Evolutionary conservation across 441 rosid genomes (phyloP).

Genomic region (Pelargonium myrrhifolium): DNA sequence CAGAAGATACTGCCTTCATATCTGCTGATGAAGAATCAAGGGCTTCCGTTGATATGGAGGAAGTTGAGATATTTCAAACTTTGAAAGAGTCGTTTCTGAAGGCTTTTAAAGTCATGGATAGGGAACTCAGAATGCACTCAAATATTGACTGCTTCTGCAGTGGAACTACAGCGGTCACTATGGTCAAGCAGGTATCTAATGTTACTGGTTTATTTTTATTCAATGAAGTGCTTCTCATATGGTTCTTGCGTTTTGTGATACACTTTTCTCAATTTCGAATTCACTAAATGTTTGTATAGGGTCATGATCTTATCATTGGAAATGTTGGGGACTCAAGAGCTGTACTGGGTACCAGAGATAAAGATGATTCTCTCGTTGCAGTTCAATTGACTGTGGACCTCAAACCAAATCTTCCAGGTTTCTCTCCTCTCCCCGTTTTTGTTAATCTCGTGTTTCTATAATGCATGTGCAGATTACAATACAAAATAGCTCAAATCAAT

Average conservation of each 20-base stretch:
- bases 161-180: slow-evolving; percentile 94
- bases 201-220: slow-evolving; percentile 9
- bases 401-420: slow-evolving; percentile 96
- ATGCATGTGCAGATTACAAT: background rate
- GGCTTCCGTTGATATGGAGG: slow-evolving; percentile 42
- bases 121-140: slow-evolving; percentile 65
- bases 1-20: slow-evolving; percentile 51
- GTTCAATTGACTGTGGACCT: slow-evolving; percentile 92
- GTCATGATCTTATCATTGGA: slow-evolving; percentile 72
- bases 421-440: slow-evolving; percentile 10
- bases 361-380: slow-evolving; percentile 57
- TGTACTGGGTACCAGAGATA: slow-evolving; percentile 68
- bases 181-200: slow-evolving; percentile 76
- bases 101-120: slow-evolving; percentile 91
- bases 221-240: background rate
- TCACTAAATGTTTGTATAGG: slow-evolving; percentile 37
- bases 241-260: slow-evolving; percentile 11
- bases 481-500: background rate
- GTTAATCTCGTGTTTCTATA: background rate
- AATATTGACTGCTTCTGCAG: slow-evolving; percentile 85
- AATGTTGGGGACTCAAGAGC: slow-evolving; percentile 98
- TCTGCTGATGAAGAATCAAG: slow-evolving; percentile 65
- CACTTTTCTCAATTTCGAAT: slow-evolving; percentile 12
- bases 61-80: slow-evolving; percentile 47
- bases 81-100: slow-evolving; percentile 78